Percentiles rank a stretch among this genome's conserved stretches.
Conservation (phyloP, 441 rosid genomes). For the Arabidopsis hybrid region DNA sequence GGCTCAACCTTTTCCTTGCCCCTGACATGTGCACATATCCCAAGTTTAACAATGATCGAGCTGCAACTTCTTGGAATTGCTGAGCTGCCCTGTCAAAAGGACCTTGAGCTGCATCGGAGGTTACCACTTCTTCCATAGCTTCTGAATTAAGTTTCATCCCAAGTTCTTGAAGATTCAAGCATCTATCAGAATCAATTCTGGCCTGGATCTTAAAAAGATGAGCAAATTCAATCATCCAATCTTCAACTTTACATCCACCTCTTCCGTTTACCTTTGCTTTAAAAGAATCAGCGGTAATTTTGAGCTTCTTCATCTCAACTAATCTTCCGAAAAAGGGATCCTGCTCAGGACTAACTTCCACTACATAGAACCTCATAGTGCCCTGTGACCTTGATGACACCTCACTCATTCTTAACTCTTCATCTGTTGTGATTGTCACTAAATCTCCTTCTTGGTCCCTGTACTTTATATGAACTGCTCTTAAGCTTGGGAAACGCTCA, state of each 20-base stretch:
- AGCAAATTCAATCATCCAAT: constrained; percentile 72
- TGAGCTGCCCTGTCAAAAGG: constrained; percentile 66
- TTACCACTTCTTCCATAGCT: constrained; percentile 76
- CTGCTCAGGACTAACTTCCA: constrained; percentile 65
- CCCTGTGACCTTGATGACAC: constrained; percentile 51
- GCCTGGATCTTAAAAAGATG: constrained; percentile 64
- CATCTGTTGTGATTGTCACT: constrained; percentile 69
- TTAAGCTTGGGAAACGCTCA: constrained; percentile 60
- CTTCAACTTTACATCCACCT: constrained; percentile 52
- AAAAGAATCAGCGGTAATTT: constrained; percentile 34
- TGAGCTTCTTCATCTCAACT: constrained; percentile 46
- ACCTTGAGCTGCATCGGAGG: constrained; percentile 72
- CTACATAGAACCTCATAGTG: constrained; percentile 54
- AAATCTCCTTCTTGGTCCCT: constrained; percentile 78
- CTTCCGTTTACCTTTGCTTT: constrained; percentile 43
- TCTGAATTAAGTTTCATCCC: constrained; percentile 71
- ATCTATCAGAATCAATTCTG: constrained; percentile 61
- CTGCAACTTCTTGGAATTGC: constrained; percentile 72
- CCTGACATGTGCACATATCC: constrained; percentile 72
- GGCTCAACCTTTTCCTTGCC: constrained; percentile 64
- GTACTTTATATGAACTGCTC: constrained; percentile 71
- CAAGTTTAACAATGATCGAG: constrained; percentile 71
- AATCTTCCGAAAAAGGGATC: constrained; percentile 61
- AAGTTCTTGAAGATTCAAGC: constrained; percentile 67
- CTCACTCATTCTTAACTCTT: constrained; percentile 73